phyloP scores from a whole-genome alignment of 2,329 filamentous ascomycete species.

The Cytospora piceicola region DNA sequence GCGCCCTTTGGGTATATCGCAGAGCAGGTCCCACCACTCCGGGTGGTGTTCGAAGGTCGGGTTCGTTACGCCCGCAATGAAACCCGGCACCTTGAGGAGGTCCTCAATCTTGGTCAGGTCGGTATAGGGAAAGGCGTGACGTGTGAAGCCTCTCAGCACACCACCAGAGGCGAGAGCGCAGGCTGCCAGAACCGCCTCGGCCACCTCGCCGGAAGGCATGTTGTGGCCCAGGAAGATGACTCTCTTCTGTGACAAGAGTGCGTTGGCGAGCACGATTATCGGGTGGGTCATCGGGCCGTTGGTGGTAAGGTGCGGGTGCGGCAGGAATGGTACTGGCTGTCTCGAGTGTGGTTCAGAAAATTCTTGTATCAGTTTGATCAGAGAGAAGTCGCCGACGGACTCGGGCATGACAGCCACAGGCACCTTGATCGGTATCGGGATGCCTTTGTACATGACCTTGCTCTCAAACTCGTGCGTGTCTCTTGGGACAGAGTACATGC shows the following conservation, averaged over 20 bases:
- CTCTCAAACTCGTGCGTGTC: constrained; percentile 99
- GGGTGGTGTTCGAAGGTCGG: constrained; percentile 93
- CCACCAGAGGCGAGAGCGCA: constrained; percentile 93
- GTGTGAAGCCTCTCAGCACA: constrained; percentile 88
- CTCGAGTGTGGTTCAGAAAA: constrained; percentile 85
- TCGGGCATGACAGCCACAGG: constrained; percentile 92
- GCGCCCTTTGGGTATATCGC: constrained; percentile 86
- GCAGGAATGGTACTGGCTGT: constrained; percentile 78
- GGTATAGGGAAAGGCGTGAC: constrained; percentile 96
- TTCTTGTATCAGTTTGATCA: constrained; percentile 95
- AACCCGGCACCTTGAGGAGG: constrained; percentile 91
- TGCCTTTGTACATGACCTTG: constrained; percentile 92
- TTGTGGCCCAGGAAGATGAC: constrained; percentile 96
- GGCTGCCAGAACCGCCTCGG: constrained; percentile 96
- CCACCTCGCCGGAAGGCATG: constrained; percentile 91
- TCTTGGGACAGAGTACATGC: constrained; percentile 76
- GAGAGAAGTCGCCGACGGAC: constrained; percentile 95
- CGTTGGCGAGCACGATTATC: constrained; percentile 92
- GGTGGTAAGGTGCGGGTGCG: constrained; percentile 92
- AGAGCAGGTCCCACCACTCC: constrained; percentile 98
- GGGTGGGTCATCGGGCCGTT: constrained; percentile 89
- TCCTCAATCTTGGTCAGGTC: constrained; percentile 98
- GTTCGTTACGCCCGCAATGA: constrained; percentile 97
- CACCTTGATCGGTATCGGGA: constrained; percentile 95
- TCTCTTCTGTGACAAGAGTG: constrained; percentile 92